These are phyloP conservation scores for Ganoderma sp. DNA, from an alignment of 1,284 basidiomycete species.

Conservation along the genomic window DNA sequence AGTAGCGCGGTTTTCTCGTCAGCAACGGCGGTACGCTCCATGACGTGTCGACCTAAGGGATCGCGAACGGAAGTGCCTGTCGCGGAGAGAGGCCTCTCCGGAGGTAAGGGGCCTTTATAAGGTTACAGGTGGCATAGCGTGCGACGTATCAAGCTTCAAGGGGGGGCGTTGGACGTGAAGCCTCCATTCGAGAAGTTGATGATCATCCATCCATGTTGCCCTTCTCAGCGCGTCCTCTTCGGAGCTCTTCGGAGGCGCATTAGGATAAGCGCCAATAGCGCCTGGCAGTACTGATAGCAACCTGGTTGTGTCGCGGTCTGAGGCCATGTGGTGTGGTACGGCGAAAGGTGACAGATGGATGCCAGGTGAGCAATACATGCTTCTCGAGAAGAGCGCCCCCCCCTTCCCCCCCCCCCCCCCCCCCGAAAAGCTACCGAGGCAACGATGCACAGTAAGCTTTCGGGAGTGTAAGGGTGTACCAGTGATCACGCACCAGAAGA, in stretches of 20 bases:
- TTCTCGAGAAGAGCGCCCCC: no score
- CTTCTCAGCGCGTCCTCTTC: neutral
- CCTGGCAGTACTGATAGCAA: neutral
- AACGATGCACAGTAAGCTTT: neutral
- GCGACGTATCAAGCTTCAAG: conserved; percentile 5
- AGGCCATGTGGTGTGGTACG: neutral
- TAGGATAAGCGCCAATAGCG: neutral
- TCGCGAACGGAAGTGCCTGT: neutral
- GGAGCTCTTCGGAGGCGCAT: neutral
- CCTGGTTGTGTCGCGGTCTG: neutral
- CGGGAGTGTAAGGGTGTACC: neutral
- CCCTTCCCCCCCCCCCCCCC: no score
- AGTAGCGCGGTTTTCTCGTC: conserved; percentile 7
- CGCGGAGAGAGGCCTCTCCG: neutral
- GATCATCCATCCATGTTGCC: neutral
- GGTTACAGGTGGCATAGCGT: neutral
- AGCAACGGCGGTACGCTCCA: neutral
- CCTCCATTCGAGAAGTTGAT: neutral
- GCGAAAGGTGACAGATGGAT: neutral
- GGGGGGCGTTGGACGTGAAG: conserved; percentile 3
- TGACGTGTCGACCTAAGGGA: neutral
- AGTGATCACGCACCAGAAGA: neutral
- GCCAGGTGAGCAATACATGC: neutral
- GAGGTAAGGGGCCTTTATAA: neutral
- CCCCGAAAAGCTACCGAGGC: neutral